phyloP scores from a whole-genome alignment of 495 filamentous ascomycete species.

The Annulohypoxylon bovei region DNA sequence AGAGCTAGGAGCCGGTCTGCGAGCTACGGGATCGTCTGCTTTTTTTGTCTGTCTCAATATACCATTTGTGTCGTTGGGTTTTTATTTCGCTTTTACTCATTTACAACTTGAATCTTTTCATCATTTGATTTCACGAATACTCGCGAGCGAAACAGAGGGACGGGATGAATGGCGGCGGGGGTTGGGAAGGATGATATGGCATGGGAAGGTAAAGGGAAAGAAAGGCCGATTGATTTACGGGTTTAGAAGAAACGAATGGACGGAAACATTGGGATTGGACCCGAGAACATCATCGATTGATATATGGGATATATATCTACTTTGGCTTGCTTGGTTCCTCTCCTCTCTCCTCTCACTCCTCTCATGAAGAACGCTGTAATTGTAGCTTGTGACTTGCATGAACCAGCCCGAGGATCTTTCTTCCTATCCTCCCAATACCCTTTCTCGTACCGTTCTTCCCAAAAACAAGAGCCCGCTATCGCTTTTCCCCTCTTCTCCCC shows the following conservation, averaged over 20 bases:
- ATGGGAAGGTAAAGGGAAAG: neutral
- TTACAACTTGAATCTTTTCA: neutral
- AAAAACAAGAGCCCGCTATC: slow-evolving; percentile 17
- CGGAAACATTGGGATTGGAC: neutral
- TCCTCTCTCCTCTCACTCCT: neutral
- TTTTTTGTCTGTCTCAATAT: slow-evolving; percentile 29
- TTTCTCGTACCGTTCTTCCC: neutral
- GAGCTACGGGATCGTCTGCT: neutral
- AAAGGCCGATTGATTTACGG: neutral
- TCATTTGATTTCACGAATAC: neutral
- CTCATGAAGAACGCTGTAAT: slow-evolving; percentile 10
- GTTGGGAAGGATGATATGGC: neutral
- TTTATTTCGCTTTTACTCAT: neutral
- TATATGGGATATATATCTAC: slow-evolving; percentile 41
- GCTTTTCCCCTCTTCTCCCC: neutral
- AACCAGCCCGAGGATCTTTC: neutral
- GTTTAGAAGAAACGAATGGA: neutral
- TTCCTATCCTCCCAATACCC: neutral
- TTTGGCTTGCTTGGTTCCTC: slow-evolving; percentile 19
- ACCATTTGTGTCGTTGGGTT: slow-evolving; percentile 32
- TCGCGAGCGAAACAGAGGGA: neutral
- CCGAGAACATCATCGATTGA: slow-evolving; percentile 24
- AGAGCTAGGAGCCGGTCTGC: slow-evolving; percentile 14
- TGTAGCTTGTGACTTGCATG: slow-evolving; percentile 10
- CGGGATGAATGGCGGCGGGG: neutral